Percentiles rank a stretch among this genome's conserved stretches.
These are phyloP conservation scores for Coemansia sp. DNA, from an alignment of 192 early-diverging fungal species.

Conservation along the genomic window DNA sequence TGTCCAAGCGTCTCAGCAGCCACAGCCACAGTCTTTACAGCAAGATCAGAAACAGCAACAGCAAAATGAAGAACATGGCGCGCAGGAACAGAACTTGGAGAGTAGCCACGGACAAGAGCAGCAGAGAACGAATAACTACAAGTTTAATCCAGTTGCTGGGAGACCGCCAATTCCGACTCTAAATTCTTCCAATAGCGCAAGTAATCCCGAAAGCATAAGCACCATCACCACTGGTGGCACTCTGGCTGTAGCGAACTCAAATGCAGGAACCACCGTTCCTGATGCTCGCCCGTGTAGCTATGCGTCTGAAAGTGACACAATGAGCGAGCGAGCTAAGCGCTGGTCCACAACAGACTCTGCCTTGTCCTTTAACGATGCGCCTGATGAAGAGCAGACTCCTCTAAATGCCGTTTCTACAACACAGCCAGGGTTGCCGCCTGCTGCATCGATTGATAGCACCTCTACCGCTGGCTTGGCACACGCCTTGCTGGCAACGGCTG, in stretches of 20 bases:
- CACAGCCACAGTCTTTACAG: neutral
- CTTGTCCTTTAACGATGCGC: constrained; percentile 1
- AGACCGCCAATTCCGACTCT: constrained; percentile 39
- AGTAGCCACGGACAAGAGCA: neutral
- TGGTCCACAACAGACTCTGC: constrained; percentile 17
- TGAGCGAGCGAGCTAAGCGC: constrained; percentile 9
- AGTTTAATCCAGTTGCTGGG: constrained; percentile 42
- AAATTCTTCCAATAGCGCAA: constrained; percentile 8
- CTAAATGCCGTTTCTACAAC: constrained; percentile 1
- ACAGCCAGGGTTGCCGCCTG: neutral
- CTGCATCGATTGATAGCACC: neutral
- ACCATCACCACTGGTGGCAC: constrained; percentile 7
- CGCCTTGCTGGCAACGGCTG: neutral
- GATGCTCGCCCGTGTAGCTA: neutral
- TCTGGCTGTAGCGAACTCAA: neutral
- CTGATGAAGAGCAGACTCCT: constrained; percentile 8
- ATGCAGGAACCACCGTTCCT: neutral
- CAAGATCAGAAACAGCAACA: no score
- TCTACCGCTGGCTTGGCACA: neutral
- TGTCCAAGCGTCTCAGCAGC: constrained; percentile 3
- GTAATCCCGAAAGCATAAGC: neutral
- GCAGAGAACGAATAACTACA: constrained; percentile 11
- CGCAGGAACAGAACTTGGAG: constrained; percentile 1
- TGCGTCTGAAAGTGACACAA: constrained; percentile 9
- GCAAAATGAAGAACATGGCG: no score